Conservation (phyloP, 202 grass and related monocot species). For the Saccharum hybrid region DNA sequence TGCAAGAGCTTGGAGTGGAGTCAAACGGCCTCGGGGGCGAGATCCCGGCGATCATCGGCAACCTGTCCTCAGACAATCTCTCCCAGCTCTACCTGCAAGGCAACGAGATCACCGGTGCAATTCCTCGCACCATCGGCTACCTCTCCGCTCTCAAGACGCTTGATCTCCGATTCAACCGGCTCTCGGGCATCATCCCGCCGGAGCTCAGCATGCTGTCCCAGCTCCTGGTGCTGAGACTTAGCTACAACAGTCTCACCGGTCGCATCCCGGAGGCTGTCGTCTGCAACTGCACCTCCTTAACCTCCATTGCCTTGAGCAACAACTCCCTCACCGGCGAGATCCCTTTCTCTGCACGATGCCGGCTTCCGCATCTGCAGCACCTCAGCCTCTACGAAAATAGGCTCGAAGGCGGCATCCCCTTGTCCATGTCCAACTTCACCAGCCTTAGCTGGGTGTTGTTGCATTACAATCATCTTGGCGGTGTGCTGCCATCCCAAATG, state of each 20-base stretch:
- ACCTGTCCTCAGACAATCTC: conserved; percentile 55
- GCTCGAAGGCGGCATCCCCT: conserved; percentile 54
- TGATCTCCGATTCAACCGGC: conserved; percentile 53
- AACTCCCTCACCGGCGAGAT: conserved; percentile 64
- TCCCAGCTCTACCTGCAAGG: conserved; percentile 49
- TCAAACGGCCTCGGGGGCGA: conserved; percentile 51
- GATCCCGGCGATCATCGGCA: conserved; percentile 50
- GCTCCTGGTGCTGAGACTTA: conserved; percentile 46
- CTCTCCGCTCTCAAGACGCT: conserved; percentile 56
- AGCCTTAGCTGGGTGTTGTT: conserved; percentile 53
- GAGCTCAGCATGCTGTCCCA: conserved; percentile 51
- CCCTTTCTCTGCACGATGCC: conserved; percentile 49
- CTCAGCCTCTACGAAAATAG: conserved; percentile 52
- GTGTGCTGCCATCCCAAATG: conserved; percentile 57
- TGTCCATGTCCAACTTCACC: conserved; percentile 53
- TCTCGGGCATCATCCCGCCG: conserved; percentile 51
- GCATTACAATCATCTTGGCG: conserved; percentile 48
- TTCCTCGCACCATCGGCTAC: conserved; percentile 49
- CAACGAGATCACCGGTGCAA: conserved; percentile 56
- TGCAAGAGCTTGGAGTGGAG: conserved; percentile 61
- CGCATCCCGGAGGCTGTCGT: conserved; percentile 48
- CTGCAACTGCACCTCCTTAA: conserved; percentile 65
- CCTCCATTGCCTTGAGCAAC: conserved; percentile 43
- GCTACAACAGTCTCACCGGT: conserved; percentile 53
- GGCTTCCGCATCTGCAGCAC: conserved; percentile 31